Conservation (phyloP, 2,329 filamentous ascomycete genomes). For the Aureobasidium sp. region DNA sequence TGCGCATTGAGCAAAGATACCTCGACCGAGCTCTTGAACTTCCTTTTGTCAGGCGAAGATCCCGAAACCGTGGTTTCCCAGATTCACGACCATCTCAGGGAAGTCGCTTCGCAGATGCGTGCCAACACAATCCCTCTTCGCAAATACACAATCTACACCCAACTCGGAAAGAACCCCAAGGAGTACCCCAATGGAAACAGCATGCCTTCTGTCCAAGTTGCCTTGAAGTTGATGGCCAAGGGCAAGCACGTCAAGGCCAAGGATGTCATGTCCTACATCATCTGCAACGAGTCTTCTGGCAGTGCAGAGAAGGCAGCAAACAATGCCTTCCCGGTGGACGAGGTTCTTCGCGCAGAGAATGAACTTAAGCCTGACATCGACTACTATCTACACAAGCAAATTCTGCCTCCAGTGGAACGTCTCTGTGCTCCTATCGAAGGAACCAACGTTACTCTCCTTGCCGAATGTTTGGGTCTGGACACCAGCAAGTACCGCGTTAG, state of each 20-base stretch:
- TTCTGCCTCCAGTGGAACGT: slow-evolving; percentile 94
- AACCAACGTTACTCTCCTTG: slow-evolving; percentile 82
- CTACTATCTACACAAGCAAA: slow-evolving; percentile 97
- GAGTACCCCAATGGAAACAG: slow-evolving; percentile 91
- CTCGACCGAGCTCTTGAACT: slow-evolving; percentile 77
- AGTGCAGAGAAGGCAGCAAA: slow-evolving; percentile 66
- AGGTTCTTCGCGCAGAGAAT: slow-evolving; percentile 71
- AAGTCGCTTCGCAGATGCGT: slow-evolving; percentile 81
- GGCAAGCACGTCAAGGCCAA: slow-evolving; percentile 87
- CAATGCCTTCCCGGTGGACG: slow-evolving; percentile 79
- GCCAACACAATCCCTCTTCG: slow-evolving; percentile 64
- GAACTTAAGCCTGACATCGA: slow-evolving; percentile 84
- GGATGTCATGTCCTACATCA: slow-evolving; percentile 93
- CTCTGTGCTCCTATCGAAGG: slow-evolving; percentile 92
- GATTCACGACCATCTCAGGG: slow-evolving; percentile 87
- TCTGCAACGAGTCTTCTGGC: slow-evolving; percentile 65
- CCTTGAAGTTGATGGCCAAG: slow-evolving; percentile 75
- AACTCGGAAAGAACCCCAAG: slow-evolving; percentile 86
- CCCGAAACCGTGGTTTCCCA: slow-evolving; percentile 79
- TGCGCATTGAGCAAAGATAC: slow-evolving; percentile 93
- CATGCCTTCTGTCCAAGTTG: slow-evolving; percentile 97
- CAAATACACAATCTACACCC: slow-evolving; percentile 97
- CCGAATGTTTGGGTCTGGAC: slow-evolving; percentile 90
- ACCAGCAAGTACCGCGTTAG: slow-evolving; percentile 76
- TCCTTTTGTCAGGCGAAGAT: slow-evolving; percentile 90